Base-by-base conservation (phyloP, 169 alveolate species). In the Miamiensis avidus region DNA sequence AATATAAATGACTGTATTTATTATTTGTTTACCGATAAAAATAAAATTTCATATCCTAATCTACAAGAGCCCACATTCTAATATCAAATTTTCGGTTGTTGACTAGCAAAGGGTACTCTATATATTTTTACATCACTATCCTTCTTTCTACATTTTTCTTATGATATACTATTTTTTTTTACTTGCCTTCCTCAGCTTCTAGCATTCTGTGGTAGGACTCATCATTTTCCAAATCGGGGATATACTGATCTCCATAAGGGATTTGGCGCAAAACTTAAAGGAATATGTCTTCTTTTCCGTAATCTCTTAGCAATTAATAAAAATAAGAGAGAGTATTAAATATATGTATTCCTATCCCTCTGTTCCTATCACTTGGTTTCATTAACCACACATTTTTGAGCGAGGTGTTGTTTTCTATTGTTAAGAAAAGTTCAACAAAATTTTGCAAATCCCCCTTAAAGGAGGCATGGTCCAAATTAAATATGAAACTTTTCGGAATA, bases 31-130 rank as follows among this genome's bases (percentile, higher is more conserved):
- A 78, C 83, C 89, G 91, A 34, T 33, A 78, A 0, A 78, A 32
- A 78, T 78, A 34, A 27, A 33, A 78, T 33, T 78, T 25, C 28
- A 78, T 32, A 78, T 78, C 89, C 32, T 81, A 25, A 65, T 81
- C 69, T 26, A 92, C 73, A 82, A 92, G 75, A 29, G 89, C 94
- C 92, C 96, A 92, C 75, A 89, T 85, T n/a, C 96, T 79, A 29
- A 92, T 92, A 79, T 92, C 96, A 86, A 92, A 92, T 78, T 92
- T 92, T 75, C 92, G 78, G 74, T 86, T 83, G 25, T 82, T 81
- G 32, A 89, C 83, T 76, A 92, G 31, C 15, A 92, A 75, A 28
- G 96, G 96, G 76, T 88, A 88, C 86, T 92, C 96, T 65, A 92
- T 75, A 84, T 92, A 92, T 82, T 92, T 92, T 81, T 92, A 93